Base-by-base conservation (phyloP, 441 rosid genomes). In the Isatis lusitanica region DNA sequence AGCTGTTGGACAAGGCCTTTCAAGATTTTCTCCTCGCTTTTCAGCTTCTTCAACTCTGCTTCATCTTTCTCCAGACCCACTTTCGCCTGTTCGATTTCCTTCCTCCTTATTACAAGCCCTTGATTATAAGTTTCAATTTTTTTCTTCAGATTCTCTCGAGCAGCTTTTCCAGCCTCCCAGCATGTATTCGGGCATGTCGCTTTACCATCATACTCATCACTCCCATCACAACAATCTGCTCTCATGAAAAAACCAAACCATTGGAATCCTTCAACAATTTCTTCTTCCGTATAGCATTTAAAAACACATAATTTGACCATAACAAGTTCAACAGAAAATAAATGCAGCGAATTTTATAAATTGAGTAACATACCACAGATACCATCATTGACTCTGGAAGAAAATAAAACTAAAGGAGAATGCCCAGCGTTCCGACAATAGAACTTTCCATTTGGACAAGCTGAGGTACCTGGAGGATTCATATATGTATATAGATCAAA, bases 141-240 rank as follows among this genome's bases (percentile, higher is more conserved):
- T 57, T 83, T 88, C 80, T 77, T 82, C 78, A 95, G 81, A 78
- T 81, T 95, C 68, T 88, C 90, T 65, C 94, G 79, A 66, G 98
- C 98, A 36, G 84, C 91, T 85, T 88, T 93, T 10, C 99, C 98
- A 71, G 94, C 93, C 76, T 95, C 95, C 99, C 99, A 95, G 80
- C 98, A 95, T 44, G 94, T 85, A 78, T 93, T 88, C 57, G 77
- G 72, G 80, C 99, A 95, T 65, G 84, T 78, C 39, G 87, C 81
- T 76, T 76, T 73, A 52, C 95, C 95, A 74, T 87, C 98, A 79
- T 95, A 93, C 80, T 95, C 99, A 42, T 95, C 99, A 75, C 96
- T 95, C 72, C 99, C 98, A 70, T 93, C 99, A 78, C 99, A 95
- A 78, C 98, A 95, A 81, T 93, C 97, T 95, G 85, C 74, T 38